Percentiles rank a stretch among this genome's conserved stretches.
phyloP scores from a whole-genome alignment of 2,329 filamentous ascomycete genomes.

The Monilinia vaccinii-corymbosi region DNA sequence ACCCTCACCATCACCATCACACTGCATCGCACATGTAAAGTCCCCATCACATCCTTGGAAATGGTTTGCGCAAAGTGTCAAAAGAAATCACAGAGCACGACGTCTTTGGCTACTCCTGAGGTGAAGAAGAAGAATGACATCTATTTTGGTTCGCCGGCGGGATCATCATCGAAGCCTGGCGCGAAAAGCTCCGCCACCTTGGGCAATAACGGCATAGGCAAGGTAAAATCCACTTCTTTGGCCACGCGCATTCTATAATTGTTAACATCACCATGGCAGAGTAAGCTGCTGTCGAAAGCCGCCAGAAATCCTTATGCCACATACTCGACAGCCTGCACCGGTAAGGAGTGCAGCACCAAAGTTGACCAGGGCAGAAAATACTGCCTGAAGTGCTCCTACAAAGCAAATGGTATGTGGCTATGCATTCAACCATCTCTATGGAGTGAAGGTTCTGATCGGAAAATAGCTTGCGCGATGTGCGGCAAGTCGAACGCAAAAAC shows the following conservation, averaged over 20 bases:
- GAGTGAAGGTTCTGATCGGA: background rate
- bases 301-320: slow-evolving; percentile 59
- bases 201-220: slow-evolving; percentile 49
- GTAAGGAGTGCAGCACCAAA: slow-evolving; percentile 53
- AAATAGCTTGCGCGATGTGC: slow-evolving; percentile 51
- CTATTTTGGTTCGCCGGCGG: slow-evolving; percentile 53
- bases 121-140: slow-evolving; percentile 62
- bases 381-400: slow-evolving; percentile 55
- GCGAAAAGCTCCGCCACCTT: slow-evolving; percentile 43
- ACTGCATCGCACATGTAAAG: background rate
- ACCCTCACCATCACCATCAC: background rate
- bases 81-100: slow-evolving; percentile 50
- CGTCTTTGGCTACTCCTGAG: slow-evolving; percentile 51
- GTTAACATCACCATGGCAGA: slow-evolving; percentile 33
- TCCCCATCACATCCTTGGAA: slow-evolving; percentile 17
- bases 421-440: background rate
- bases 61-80: slow-evolving; percentile 60
- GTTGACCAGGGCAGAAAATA: slow-evolving; percentile 51
- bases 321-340: slow-evolving; percentile 45
- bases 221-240: slow-evolving; percentile 34
- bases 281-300: slow-evolving; percentile 53
- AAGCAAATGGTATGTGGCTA: slow-evolving; percentile 44
- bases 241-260: background rate
- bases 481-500: slow-evolving; percentile 48
- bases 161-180: slow-evolving; percentile 31